A percentile compares a stretch with the other conserved stretches of the same genome.
Evolutionary conservation across 345 rosid species (phyloP).

Genomic region (Populus deltoides): DNA sequence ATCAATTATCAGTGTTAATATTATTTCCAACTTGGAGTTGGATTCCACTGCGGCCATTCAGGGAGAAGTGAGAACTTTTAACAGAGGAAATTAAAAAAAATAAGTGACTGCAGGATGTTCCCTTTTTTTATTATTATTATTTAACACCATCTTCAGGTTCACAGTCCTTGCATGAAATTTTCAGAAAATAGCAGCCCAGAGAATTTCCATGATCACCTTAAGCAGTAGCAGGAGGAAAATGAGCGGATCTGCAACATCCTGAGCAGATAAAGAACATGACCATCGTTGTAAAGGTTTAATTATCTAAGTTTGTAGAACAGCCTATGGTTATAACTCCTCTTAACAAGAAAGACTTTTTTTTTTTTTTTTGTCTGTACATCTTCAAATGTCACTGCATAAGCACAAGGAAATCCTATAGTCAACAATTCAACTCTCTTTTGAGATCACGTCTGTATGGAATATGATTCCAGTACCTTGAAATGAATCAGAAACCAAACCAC

Average conservation of each 20-base stretch:
- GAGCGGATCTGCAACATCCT: not conserved
- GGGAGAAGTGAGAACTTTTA: not conserved
- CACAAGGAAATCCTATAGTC: not conserved
- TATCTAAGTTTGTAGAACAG: not conserved
- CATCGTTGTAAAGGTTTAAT: not conserved
- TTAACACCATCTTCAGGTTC: not conserved
- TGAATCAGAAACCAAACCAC: conserved; percentile 1
- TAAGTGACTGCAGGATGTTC: not conserved
- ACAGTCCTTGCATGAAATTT: not conserved
- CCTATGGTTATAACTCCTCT: not conserved
- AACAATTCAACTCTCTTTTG: not conserved
- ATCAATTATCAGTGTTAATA: not conserved
- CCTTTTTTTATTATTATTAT: not conserved
- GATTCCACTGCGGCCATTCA: not conserved
- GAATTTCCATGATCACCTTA: not conserved
- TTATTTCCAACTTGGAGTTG: not conserved
- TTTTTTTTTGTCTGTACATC: no score
- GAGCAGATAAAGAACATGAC: not conserved
- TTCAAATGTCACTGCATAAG: not conserved
- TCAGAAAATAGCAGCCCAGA: not conserved
- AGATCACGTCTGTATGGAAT: not conserved
- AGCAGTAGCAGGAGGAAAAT: not conserved
- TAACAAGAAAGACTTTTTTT: not conserved
- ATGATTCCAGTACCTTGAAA: not conserved
- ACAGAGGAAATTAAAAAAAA: not conserved